Percentiles rank a stretch among this genome's conserved stretches.
Evolutionary conservation across 2,329 filamentous ascomycete species (phyloP).

Genomic region (Chaetomium olivaceum): DNA sequence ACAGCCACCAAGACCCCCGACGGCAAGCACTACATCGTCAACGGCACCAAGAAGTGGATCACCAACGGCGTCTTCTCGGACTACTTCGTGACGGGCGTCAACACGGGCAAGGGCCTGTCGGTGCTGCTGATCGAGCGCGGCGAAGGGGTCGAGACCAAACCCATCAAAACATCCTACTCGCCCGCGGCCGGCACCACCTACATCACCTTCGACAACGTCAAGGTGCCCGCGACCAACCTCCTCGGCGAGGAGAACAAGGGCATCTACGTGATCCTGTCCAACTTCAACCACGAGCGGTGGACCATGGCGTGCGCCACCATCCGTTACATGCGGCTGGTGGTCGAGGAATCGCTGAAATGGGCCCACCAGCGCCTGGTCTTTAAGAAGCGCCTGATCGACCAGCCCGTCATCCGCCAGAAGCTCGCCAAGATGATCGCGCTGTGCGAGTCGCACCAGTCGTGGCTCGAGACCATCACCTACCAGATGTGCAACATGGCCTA

Average conservation of each 20-base stretch:
- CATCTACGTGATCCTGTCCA: constrained; percentile 78
- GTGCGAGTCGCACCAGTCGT: constrained; percentile 79
- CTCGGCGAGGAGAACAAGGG: constrained; percentile 83
- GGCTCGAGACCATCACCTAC: constrained; percentile 81
- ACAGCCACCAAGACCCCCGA: constrained; percentile 76
- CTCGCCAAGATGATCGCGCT: constrained; percentile 85
- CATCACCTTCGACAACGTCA: constrained; percentile 83
- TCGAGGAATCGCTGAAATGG: constrained; percentile 88
- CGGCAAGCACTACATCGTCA: constrained; percentile 70
- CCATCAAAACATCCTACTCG: constrained; percentile 81
- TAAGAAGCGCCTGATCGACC: constrained; percentile 76
- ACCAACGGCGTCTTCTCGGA: constrained; percentile 79
- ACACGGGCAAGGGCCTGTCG: constrained; percentile 75
- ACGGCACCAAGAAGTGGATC: constrained; percentile 83
- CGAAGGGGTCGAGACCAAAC: constrained; percentile 73
- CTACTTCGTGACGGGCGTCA: constrained; percentile 81
- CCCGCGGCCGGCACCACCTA: constrained; percentile 75
- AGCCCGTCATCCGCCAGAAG: constrained; percentile 82
- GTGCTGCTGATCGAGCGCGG: constrained; percentile 74
- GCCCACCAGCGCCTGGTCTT: constrained; percentile 83
- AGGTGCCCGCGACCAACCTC: constrained; percentile 76
- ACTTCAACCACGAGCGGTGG: constrained; percentile 88
- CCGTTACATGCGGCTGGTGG: constrained; percentile 65
- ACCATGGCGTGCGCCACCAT: constrained; percentile 69
- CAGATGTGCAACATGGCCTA: constrained; percentile 89